Percentiles rank a stretch among this genome's conserved stretches.
Evolutionary conservation across 805 yeast genomes (phyloP).

Genomic region (Ogataea dorogensis): DNA sequence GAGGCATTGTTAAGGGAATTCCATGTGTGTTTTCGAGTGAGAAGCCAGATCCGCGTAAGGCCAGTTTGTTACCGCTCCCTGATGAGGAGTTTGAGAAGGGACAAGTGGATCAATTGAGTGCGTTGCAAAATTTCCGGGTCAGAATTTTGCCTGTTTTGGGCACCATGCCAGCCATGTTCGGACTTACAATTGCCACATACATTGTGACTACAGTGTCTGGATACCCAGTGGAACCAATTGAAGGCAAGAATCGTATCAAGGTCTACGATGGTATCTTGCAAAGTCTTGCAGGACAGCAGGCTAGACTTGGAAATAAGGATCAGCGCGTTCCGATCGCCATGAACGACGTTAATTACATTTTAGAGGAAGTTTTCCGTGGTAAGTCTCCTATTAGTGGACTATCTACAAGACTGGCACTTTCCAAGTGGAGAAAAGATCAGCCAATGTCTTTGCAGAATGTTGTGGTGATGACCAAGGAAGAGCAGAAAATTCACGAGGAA

Average conservation of each 20-base stretch:
- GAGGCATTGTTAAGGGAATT: slow-evolving; percentile 73
- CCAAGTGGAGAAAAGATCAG: slow-evolving; percentile 76
- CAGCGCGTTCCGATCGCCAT: slow-evolving; percentile 74
- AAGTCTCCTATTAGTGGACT: slow-evolving; percentile 84
- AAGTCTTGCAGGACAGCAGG: slow-evolving; percentile 82
- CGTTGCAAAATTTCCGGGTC: slow-evolving; percentile 86
- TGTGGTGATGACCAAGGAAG: slow-evolving; percentile 86
- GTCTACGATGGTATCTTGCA: slow-evolving; percentile 81
- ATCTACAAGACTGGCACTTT: slow-evolving; percentile 74
- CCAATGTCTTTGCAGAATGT: slow-evolving; percentile 73
- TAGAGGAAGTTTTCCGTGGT: slow-evolving; percentile 92
- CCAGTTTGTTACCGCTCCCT: slow-evolving; percentile 78
- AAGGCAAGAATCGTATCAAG: slow-evolving; percentile 84
- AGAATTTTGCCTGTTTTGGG: slow-evolving; percentile 95
- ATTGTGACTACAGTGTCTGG: slow-evolving; percentile 77
- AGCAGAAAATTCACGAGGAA: slow-evolving; percentile 76
- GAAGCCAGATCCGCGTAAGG: slow-evolving; percentile 95
- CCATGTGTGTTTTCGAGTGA: slow-evolving; percentile 92
- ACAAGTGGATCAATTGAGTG: slow-evolving; percentile 80
- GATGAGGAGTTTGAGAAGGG: slow-evolving; percentile 81
- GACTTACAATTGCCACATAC: slow-evolving; percentile 84
- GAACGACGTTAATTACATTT: slow-evolving; percentile 72
- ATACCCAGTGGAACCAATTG: slow-evolving; percentile 87
- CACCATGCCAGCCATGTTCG: slow-evolving; percentile 96
- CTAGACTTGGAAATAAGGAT: slow-evolving; percentile 68